Evolutionary conservation across 441 rosid species (phyloP).

Genomic region (Pelargonium myrrhifolium): DNA sequence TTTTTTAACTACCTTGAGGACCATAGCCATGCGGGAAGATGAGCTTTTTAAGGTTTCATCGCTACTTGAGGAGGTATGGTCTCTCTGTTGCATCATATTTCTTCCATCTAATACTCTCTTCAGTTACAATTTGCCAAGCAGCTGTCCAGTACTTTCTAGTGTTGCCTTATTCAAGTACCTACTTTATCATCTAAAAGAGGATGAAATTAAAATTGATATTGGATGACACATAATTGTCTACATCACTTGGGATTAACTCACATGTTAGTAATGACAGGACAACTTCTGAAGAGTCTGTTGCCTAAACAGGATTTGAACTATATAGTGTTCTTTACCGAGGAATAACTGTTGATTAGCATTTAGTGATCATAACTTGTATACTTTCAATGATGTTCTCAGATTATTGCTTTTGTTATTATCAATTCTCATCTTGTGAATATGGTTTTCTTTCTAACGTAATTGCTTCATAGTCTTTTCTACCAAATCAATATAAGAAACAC

Average conservation of each 20-base stretch:
- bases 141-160: background rate
- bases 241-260: background rate
- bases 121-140: background rate
- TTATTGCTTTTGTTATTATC: background rate
- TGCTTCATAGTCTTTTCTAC: background rate
- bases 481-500: background rate
- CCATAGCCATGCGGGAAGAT: slow-evolving; percentile 68
- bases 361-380: background rate
- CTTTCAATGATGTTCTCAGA: background rate
- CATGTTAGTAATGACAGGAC: background rate
- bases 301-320: background rate
- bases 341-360: background rate
- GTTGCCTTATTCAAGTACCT: background rate
- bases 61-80: slow-evolving; percentile 70
- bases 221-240: background rate
- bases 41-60: slow-evolving; percentile 60
- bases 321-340: background rate
- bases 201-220: background rate
- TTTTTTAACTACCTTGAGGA: slow-evolving; percentile 69
- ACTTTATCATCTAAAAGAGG: background rate
- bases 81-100: slow-evolving; percentile 2
- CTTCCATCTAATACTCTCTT: background rate
- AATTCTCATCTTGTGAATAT: background rate
- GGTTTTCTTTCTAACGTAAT: background rate
- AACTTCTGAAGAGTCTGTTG: background rate